These are phyloP conservation scores for Carex cristatella DNA, from an alignment of 176 grass and related monocot genomes.

Conservation along the genomic window DNA sequence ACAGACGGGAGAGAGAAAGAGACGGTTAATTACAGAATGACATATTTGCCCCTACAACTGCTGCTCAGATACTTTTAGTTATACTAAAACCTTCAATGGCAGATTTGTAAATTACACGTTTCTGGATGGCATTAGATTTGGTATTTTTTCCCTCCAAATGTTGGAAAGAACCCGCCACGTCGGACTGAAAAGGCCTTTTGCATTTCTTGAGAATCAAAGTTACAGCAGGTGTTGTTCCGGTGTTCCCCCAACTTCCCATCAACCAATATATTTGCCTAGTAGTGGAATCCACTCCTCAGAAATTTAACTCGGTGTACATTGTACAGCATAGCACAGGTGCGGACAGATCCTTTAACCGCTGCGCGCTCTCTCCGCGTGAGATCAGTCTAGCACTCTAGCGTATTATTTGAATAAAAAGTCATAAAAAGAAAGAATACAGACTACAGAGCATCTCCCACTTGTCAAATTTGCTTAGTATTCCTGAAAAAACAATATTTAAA, in stretches of 20 bases:
- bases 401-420: background rate
- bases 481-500: background rate
- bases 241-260: background rate
- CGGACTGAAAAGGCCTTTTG: background rate
- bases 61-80: background rate
- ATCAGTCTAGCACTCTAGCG: background rate
- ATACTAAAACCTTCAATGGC: background rate
- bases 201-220: background rate
- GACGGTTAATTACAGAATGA: background rate
- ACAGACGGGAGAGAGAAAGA: background rate
- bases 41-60: background rate
- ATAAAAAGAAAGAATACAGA: background rate
- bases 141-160: background rate
- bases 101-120: background rate
- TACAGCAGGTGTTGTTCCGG: background rate
- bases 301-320: background rate
- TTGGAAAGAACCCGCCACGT: background rate
- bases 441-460: background rate
- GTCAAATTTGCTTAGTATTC: background rate
- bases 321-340: background rate
- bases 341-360: background rate
- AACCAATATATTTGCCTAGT: background rate
- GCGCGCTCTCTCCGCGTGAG: background rate
- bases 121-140: background rate
- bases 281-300: background rate